A percentile compares a stretch with the other conserved stretches of the same genome.
Evolutionary conservation across 1,284 basidiomycete genomes (phyloP).

Genomic region (Lentinula novae-zelandiae): DNA sequence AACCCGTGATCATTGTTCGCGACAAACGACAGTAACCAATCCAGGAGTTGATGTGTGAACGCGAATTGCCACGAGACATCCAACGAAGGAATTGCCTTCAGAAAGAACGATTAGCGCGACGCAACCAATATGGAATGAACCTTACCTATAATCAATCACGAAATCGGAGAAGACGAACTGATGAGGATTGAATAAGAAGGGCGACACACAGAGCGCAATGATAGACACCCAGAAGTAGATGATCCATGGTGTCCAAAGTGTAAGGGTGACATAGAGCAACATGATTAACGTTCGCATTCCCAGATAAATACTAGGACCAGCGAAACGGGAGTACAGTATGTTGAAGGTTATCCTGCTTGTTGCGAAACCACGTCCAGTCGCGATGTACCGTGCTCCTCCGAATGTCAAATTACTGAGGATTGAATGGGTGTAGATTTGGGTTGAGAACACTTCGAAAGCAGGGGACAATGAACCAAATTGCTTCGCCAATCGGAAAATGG

Average conservation of each 20-base stretch:
- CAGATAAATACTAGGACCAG: constrained; percentile 93
- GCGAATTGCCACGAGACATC: constrained; percentile 96
- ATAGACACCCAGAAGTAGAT: constrained; percentile 97
- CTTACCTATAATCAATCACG: constrained; percentile 89
- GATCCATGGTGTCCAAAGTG: constrained; percentile 86
- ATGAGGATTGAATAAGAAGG: constrained; percentile 96
- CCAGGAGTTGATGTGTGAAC: constrained; percentile 97
- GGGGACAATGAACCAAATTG: constrained; percentile 94
- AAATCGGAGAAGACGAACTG: constrained; percentile 95
- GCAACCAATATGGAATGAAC: not conserved
- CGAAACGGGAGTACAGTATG: constrained; percentile 93
- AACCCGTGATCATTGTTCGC: constrained; percentile 93
- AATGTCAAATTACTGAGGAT: constrained; percentile 94
- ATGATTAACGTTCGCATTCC: constrained; percentile 89
- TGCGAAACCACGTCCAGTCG: constrained; percentile 98
- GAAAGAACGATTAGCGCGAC: constrained; percentile 12
- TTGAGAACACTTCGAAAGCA: constrained; percentile 93
- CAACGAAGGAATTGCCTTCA: constrained; percentile 88
- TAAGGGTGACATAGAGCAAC: constrained; percentile 87
- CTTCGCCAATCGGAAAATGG: constrained; percentile 84
- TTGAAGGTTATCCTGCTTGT: constrained; percentile 91
- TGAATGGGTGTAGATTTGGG: constrained; percentile 95
- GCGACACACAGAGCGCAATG: constrained; percentile 83
- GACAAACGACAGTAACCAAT: constrained; percentile 95
- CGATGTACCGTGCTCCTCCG: constrained; percentile 94